These are phyloP conservation scores for Colletotrichum paranaense DNA, from an alignment of 2,329 filamentous ascomycete genomes.

Conservation along the genomic window DNA sequence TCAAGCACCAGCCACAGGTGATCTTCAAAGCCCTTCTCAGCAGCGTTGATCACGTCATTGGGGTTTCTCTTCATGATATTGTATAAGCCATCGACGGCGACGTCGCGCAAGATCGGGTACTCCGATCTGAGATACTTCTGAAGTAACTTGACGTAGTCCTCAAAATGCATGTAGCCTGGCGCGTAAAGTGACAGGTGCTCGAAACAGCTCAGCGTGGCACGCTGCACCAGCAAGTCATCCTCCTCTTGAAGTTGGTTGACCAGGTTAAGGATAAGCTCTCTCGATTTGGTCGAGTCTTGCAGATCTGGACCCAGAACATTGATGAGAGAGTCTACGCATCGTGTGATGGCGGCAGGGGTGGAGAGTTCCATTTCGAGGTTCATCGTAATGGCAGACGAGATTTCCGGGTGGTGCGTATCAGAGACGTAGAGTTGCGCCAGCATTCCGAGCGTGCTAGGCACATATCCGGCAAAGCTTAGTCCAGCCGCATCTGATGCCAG, in stretches of 20 bases:
- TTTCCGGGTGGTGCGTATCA: conserved; percentile 90
- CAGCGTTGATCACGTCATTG: conserved; percentile 81
- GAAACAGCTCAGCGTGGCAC: conserved; percentile 83
- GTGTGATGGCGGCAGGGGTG: conserved; percentile 83
- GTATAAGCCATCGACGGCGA: conserved; percentile 88
- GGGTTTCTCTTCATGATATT: conserved; percentile 96
- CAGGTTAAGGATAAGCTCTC: conserved; percentile 89
- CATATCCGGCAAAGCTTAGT: conserved; percentile 89
- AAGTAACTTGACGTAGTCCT: conserved; percentile 83
- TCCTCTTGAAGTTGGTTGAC: conserved; percentile 84
- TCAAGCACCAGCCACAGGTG: conserved; percentile 93
- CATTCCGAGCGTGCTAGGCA: conserved; percentile 92
- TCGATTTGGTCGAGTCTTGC: conserved; percentile 90
- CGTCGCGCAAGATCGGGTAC: conserved; percentile 77
- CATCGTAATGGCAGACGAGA: conserved; percentile 82
- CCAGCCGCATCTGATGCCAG: conserved; percentile 92
- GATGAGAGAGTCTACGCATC: conserved; percentile 93
- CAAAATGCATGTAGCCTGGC: conserved; percentile 85
- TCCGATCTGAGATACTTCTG: conserved; percentile 81
- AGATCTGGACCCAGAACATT: conserved; percentile 96
- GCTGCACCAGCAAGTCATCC: conserved; percentile 72
- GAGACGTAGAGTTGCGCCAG: conserved; percentile 91
- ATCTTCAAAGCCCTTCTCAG: conserved; percentile 84
- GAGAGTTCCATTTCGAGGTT: conserved; percentile 90
- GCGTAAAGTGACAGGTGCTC: conserved; percentile 95